Base-by-base conservation (phyloP, 2,329 filamentous ascomycete genomes). In the Pseudogymnoascus pannorum region DNA sequence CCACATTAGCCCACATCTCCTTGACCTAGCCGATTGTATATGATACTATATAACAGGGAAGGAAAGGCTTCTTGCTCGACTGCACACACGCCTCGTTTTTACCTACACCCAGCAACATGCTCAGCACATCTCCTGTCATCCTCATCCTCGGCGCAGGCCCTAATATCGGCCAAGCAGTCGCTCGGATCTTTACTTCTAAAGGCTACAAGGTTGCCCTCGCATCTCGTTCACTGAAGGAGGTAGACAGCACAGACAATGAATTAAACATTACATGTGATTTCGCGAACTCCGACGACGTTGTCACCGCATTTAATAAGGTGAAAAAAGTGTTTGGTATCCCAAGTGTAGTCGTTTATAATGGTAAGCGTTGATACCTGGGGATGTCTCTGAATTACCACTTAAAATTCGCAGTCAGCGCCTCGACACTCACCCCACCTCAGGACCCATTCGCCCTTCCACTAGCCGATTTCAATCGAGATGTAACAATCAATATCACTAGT, bases 341-440 rank as follows among this genome's bases (percentile, higher is more conserved):
- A 5, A 75, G 72, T 60, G 77, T 80, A 2, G 73, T 79, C 4
- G 69, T 79, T 2, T 78, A 78, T 62, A 79, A 78, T 63, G 67
- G 70, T 73, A 66, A 35, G 65, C 60, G 7, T 61, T 61, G 9
- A 2, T 42, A 12, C 38, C 18, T 6, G 11, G 22, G 8, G 9
- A 22, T 59, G 54, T 11, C 58, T 22, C 60, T 44, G 24, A 26
- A 12, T 29, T 18, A 40, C 24, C 12, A n/a, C 14, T 57, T 5
- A 20, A 12, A 7, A 12, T 18, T 40, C 2, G 22, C 22, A 72
- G 71, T 65, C 59, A 64, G 60, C 40, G 64, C 64, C n/a, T 60
- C 57, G 6, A 67, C 63, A 2, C 59, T 63, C 51, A 67, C 59
- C 36, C 61, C 66, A 5, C 22, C 67, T 6, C 61, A 67, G 1